phyloP scores from a whole-genome alignment of 1,284 basidiomycete genomes.

The Kalmanozyma brasiliensis region DNA sequence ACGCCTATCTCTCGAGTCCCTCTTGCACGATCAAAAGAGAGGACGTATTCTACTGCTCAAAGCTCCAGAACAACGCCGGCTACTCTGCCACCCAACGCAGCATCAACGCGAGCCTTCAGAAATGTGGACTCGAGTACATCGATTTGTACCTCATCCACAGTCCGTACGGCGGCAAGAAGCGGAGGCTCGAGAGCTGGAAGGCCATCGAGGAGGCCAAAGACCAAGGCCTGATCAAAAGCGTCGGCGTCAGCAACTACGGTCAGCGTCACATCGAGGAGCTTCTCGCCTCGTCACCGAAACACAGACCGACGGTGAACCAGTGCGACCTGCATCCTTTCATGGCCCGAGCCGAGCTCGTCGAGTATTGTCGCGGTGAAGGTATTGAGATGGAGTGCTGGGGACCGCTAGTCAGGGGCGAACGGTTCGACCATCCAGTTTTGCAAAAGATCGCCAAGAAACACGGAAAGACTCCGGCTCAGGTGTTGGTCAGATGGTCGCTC shows the following conservation, averaged over 20 bases:
- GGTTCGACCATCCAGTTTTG: conserved; percentile 29
- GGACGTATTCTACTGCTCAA: conserved; percentile 31
- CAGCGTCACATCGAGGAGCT: conserved; percentile 42
- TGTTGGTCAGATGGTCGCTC: conserved; percentile 35
- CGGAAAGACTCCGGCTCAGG: conserved; percentile 20
- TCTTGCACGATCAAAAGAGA: conserved; percentile 6
- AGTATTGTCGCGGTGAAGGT: conserved; percentile 15
- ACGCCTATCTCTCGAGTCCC: conserved; percentile 11
- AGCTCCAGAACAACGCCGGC: conserved; percentile 38
- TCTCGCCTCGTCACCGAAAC: conserved; percentile 12
- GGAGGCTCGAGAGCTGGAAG: conserved; percentile 55
- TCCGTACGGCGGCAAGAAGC: conserved; percentile 54
- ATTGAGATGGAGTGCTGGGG: conserved; percentile 39
- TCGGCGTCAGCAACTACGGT: conserved; percentile 56
- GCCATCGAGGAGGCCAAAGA: conserved; percentile 50
- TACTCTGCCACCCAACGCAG: conserved; percentile 32
- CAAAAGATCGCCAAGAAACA: conserved; percentile 23
- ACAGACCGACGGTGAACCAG: conserved; percentile 43
- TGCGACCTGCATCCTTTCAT: conserved; percentile 40
- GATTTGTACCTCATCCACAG: conserved; percentile 64
- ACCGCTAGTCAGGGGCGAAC: conserved; percentile 23
- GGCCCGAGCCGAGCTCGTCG: conserved; percentile 25
- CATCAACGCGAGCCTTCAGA: conserved; percentile 36
- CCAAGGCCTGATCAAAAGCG: conserved; percentile 33
- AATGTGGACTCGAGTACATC: conserved; percentile 46